phyloP scores from a whole-genome alignment of 768 basidiomycete species.

The Leucosporidium scottii region DNA sequence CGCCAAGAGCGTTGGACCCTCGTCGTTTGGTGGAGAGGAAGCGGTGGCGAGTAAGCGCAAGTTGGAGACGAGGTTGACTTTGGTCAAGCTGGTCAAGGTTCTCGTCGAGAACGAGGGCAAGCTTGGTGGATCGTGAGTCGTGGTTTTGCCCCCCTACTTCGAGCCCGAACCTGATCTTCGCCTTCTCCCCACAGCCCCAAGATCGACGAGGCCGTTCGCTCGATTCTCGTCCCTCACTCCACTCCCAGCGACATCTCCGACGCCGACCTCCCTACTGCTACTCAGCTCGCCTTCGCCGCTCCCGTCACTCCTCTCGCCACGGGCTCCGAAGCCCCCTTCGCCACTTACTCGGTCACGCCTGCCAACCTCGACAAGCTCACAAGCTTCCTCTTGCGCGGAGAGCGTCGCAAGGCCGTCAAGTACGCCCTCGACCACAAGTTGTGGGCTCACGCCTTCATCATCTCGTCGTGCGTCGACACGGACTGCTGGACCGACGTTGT shows the following conservation, averaged over 20 bases:
- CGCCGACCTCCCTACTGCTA: slow-evolving; percentile 25
- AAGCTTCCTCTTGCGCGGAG: slow-evolving; percentile 69
- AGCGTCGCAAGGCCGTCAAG: slow-evolving; percentile 76
- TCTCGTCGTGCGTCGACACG: slow-evolving; percentile 85
- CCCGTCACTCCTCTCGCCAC: neutral
- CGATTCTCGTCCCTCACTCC: slow-evolving; percentile 57
- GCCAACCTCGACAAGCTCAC: slow-evolving; percentile 71
- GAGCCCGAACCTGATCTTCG: neutral
- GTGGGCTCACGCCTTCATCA: slow-evolving; percentile 94
- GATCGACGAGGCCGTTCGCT: slow-evolving; percentile 66
- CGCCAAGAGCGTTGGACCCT: slow-evolving; percentile 41
- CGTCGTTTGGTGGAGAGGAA: slow-evolving; percentile 44
- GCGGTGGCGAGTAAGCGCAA: slow-evolving; percentile 49
- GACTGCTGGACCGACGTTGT: slow-evolving; percentile 90
- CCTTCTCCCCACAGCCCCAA: slow-evolving; percentile 49
- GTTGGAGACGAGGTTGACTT: slow-evolving; percentile 66
- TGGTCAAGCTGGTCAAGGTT: slow-evolving; percentile 65
- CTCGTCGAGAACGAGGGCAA: slow-evolving; percentile 87
- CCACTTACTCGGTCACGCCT: slow-evolving; percentile 55
- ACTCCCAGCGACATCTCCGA: neutral
- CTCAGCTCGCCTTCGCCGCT: slow-evolving; percentile 27
- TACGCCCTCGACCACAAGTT: slow-evolving; percentile 80
- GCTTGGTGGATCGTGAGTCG: slow-evolving; percentile 71
- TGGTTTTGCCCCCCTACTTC: neutral
- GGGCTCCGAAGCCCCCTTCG: slow-evolving; percentile 43